Percentiles rank a stretch among this genome's conserved stretches.
Evolutionary conservation across 2,329 filamentous ascomycete species (phyloP).

Genomic region (Cladobotryum protrusum): DNA sequence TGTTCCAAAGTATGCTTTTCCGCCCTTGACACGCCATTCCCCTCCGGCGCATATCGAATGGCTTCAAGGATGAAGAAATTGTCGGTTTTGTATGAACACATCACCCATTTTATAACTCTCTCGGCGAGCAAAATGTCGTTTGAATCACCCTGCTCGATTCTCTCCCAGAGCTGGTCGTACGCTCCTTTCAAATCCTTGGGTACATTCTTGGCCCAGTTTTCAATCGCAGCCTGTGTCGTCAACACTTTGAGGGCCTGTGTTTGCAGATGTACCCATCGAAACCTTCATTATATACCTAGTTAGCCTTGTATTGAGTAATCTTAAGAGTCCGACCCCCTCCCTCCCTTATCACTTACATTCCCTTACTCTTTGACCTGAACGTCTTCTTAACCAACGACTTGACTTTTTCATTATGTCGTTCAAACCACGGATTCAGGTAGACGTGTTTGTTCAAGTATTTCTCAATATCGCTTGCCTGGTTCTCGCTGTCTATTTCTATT

Average conservation of each 20-base stretch:
- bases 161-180: slow-evolving; percentile 11
- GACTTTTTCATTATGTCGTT: no score
- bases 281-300: slow-evolving; percentile 8
- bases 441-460: slow-evolving; percentile 7
- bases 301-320: not conserved
- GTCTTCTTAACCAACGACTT: not conserved
- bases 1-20: slow-evolving; percentile 1
- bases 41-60: not conserved
- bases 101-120: slow-evolving; percentile 3
- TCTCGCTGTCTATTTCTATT: slow-evolving; percentile 9
- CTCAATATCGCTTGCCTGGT: slow-evolving; percentile 15
- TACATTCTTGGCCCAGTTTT: slow-evolving; percentile 6
- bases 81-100: not conserved
- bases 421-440: not conserved
- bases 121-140: not conserved
- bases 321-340: not conserved
- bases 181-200: slow-evolving; percentile 10
- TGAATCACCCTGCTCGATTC: not conserved
- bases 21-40: not conserved
- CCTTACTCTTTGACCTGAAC: not conserved
- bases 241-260: slow-evolving; percentile 9
- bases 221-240: slow-evolving; percentile 8
- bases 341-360: slow-evolving; percentile 2
- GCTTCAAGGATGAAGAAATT: not conserved
- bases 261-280: slow-evolving; percentile 17